Conservation (phyloP, 1,284 basidiomycete genomes). For the Microbotryum scabiosae region DNA sequence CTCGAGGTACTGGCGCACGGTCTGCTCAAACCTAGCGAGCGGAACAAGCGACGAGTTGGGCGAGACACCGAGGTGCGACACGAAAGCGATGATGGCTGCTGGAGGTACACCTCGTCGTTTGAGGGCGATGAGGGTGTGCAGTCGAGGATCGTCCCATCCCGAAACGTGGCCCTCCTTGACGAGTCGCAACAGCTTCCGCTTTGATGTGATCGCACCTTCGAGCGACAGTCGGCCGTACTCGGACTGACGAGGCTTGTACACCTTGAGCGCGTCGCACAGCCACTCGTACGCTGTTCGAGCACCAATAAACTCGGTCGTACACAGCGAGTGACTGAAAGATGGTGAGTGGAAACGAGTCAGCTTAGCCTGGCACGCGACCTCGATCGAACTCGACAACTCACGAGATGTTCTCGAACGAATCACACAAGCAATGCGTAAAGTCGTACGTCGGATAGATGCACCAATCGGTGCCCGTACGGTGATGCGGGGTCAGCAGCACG, state of each 20-base stretch:
- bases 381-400: slow-evolving; percentile 43
- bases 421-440: slow-evolving; percentile 96
- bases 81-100: slow-evolving; percentile 87
- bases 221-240: slow-evolving; percentile 92
- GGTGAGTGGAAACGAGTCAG: background rate
- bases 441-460: slow-evolving; percentile 87
- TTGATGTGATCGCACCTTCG: slow-evolving; percentile 93
- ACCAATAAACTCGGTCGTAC: slow-evolving; percentile 93
- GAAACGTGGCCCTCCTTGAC: slow-evolving; percentile 76
- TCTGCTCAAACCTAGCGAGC: slow-evolving; percentile 79
- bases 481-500: slow-evolving; percentile 81
- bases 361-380: background rate
- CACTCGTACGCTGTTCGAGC: slow-evolving; percentile 97
- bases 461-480: slow-evolving; percentile 90
- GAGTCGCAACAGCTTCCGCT: slow-evolving; percentile 86
- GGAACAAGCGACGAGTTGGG: slow-evolving; percentile 78
- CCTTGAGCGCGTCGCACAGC: slow-evolving; percentile 91
- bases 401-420: slow-evolving; percentile 99
- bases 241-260: slow-evolving; percentile 97
- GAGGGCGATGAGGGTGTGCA: slow-evolving; percentile 93
- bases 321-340: slow-evolving; percentile 75
- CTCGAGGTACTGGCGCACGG: slow-evolving; percentile 83
- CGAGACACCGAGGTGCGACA: slow-evolving; percentile 86
- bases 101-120: slow-evolving; percentile 91
- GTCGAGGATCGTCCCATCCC: slow-evolving; percentile 97